These are phyloP conservation scores for Monosporascus sp. DNA, from an alignment of 2,329 filamentous ascomycete species.

Conservation along the genomic window DNA sequence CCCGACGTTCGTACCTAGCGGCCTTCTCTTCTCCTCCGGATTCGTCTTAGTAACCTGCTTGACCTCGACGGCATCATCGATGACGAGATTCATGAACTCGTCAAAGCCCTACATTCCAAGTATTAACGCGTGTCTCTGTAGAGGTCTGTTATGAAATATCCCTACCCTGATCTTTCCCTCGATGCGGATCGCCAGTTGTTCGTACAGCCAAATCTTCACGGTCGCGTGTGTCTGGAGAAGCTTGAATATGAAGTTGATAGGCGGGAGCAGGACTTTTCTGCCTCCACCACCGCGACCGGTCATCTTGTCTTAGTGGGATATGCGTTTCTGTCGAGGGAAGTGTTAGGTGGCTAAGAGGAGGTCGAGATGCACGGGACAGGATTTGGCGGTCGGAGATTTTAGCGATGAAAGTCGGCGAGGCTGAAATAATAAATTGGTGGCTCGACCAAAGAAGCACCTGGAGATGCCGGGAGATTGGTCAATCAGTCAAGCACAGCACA, in stretches of 20 bases:
- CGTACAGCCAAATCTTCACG: constrained; percentile 94
- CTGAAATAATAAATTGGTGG: not conserved
- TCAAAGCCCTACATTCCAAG: constrained; percentile 71
- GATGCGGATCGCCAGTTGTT: constrained; percentile 89
- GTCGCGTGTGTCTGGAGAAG: constrained; percentile 76
- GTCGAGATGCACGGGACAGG: too few relatives aligned
- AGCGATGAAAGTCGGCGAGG: not conserved
- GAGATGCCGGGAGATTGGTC: too few relatives aligned
- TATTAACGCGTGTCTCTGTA: not conserved
- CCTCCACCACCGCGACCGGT: constrained; percentile 56
- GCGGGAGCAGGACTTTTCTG: constrained; percentile 55
- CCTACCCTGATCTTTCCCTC: constrained; percentile 91
- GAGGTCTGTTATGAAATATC: constrained; percentile 4
- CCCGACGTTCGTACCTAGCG: constrained; percentile 57
- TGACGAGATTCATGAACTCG: constrained; percentile 98
- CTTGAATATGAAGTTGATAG: constrained; percentile 87
- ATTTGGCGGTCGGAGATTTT: not conserved
- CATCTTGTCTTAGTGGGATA: constrained; percentile 33
- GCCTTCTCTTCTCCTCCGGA: constrained; percentile 67
- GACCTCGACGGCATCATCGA: constrained; percentile 93
- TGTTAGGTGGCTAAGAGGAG: not conserved
- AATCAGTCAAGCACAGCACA: too few relatives aligned
- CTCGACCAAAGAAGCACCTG: too few relatives aligned
- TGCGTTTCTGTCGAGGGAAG: not conserved
- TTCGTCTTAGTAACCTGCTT: constrained; percentile 77